Conservation (phyloP, 805 yeast genomes). For the Zygosaccharomyces bailii region DNA sequence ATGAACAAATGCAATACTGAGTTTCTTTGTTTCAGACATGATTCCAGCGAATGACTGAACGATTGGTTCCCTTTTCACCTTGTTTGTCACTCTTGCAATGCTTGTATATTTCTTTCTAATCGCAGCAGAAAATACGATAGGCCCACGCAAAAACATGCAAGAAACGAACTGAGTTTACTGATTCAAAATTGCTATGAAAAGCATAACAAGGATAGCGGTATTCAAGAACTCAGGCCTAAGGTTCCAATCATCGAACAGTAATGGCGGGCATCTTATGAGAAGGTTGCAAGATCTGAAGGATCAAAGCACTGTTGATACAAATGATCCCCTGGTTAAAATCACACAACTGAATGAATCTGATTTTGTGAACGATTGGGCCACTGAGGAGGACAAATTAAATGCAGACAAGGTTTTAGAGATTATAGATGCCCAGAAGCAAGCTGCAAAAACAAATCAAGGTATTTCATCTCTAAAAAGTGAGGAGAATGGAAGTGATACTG, state of each 20-base stretch:
- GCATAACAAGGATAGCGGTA: neutral
- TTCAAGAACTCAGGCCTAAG: neutral
- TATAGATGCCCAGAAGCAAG: conserved; percentile 44
- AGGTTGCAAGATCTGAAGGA: conserved; percentile 29
- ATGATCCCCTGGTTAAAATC: conserved; percentile 26
- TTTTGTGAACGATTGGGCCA: conserved; percentile 27
- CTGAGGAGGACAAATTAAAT: conserved; percentile 37
- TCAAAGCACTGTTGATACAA: conserved; percentile 23
- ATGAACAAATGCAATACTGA: conserved; percentile 80
- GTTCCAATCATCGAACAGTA: conserved; percentile 12
- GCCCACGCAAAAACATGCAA: neutral
- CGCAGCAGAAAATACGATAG: neutral
- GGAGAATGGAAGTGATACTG: conserved; percentile 56
- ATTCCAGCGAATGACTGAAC: no score
- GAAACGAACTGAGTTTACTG: neutral
- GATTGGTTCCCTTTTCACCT: no score
- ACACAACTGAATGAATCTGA: conserved; percentile 8
- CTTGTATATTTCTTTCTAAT: no score
- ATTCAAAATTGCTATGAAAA: neutral
- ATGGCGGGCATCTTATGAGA: conserved; percentile 25
- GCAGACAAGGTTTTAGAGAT: conserved; percentile 42
- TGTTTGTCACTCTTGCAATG: neutral
- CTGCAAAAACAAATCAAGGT: conserved; percentile 24
- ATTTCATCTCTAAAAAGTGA: conserved; percentile 45
- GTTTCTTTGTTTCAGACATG: conserved; percentile 8